phyloP scores from a whole-genome alignment of 2,329 filamentous ascomycete species.

The Aspergillus uvarum region DNA sequence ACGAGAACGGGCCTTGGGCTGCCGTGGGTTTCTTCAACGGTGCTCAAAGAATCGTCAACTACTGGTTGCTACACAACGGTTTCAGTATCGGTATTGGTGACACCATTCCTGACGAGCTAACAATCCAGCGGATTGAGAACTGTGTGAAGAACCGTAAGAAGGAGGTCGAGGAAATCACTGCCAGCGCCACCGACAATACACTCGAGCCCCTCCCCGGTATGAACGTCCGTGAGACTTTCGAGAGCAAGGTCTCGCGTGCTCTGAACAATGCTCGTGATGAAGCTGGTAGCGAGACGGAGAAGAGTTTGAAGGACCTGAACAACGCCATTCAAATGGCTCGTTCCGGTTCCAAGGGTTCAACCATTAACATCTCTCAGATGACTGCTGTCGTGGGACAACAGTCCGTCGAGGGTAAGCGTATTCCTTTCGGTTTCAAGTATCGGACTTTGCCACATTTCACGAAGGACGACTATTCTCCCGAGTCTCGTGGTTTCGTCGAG shows the following conservation, averaged over 20 bases:
- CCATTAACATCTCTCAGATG: constrained; percentile 99
- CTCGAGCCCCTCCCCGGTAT: constrained; percentile 95
- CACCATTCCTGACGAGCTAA: constrained; percentile 84
- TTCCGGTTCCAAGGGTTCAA: constrained; percentile 96
- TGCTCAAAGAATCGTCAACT: constrained; percentile 89
- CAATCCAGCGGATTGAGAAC: constrained; percentile 79
- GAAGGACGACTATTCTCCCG: constrained; percentile 97
- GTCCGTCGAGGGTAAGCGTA: constrained; percentile 96
- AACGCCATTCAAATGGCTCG: constrained; percentile 95
- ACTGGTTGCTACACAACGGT: constrained; percentile 94
- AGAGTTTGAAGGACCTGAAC: constrained; percentile 91
- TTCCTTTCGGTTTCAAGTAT: constrained; percentile 99
- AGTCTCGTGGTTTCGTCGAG: constrained; percentile 95
- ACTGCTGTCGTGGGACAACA: constrained; percentile 96
- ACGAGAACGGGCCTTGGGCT: constrained; percentile 81
- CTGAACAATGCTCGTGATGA: constrained; percentile 95
- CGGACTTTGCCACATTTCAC: constrained; percentile 95
- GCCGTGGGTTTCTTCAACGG: constrained; percentile 96
- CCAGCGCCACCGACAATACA: constrained; percentile 76
- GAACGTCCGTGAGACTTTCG: constrained; percentile 97
- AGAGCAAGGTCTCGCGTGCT: constrained; percentile 92
- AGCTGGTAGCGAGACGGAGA: constrained; percentile 87
- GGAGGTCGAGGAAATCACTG: constrained; percentile 73
- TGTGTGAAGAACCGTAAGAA: constrained; percentile 80
- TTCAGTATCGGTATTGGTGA: constrained; percentile 99